phyloP scores from a whole-genome alignment of 2,329 filamentous ascomycete genomes.

The Fonsecaea monophora region DNA sequence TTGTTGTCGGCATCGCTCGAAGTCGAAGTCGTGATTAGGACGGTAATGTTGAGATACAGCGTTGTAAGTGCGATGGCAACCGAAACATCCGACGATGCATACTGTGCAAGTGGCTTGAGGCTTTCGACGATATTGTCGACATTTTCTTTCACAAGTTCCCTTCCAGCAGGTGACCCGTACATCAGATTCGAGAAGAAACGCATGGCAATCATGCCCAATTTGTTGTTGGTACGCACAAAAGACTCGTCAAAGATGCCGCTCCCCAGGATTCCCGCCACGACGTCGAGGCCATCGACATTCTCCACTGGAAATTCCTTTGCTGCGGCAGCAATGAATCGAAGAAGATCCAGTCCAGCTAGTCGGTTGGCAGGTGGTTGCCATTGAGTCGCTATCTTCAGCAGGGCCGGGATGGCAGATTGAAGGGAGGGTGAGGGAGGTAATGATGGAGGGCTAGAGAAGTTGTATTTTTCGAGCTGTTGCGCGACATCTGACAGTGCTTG shows the following conservation, averaged over 20 bases:
- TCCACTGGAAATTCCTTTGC: slow-evolving; percentile 70
- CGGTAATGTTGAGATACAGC: slow-evolving; percentile 81
- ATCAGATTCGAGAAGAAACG: slow-evolving; percentile 86
- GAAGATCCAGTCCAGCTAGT: slow-evolving; percentile 82
- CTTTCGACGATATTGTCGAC: slow-evolving; percentile 68
- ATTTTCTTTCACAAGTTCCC: slow-evolving; percentile 64
- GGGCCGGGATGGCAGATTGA: slow-evolving; percentile 58
- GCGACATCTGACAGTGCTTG: slow-evolving; percentile 67
- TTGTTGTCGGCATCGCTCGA: slow-evolving; percentile 49
- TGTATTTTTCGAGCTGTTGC: slow-evolving; percentile 63
- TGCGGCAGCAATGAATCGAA: slow-evolving; percentile 79
- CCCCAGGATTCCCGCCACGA: slow-evolving; percentile 66
- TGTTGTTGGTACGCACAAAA: slow-evolving; percentile 74
- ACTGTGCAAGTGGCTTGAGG: slow-evolving; percentile 67
- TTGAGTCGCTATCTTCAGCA: slow-evolving; percentile 73
- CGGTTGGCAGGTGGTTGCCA: slow-evolving; percentile 80
- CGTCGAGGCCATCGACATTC: slow-evolving; percentile 60
- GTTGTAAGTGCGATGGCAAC: slow-evolving; percentile 83
- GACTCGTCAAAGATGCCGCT: slow-evolving; percentile 64
- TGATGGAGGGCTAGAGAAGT: slow-evolving; percentile 40
- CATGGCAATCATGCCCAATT: slow-evolving; percentile 76
- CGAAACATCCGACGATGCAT: slow-evolving; percentile 71
- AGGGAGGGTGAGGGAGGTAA: slow-evolving; percentile 46
- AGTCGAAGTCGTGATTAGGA: slow-evolving; percentile 66
- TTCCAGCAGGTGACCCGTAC: slow-evolving; percentile 70